Evolutionary conservation across 2,329 filamentous ascomycete species (phyloP).

Genomic region (Coniochaeta prunicola): DNA sequence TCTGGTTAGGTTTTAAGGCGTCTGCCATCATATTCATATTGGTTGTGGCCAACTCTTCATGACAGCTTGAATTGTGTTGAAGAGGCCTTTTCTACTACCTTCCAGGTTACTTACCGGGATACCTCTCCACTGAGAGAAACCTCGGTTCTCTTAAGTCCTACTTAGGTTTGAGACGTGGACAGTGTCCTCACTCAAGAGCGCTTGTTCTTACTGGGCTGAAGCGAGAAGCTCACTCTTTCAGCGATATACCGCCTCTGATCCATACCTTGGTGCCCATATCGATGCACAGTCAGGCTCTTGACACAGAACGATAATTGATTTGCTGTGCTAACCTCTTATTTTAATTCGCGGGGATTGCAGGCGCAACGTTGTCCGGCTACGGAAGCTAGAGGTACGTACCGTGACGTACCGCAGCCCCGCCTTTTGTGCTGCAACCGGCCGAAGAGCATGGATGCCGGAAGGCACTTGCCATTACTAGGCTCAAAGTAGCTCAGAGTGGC

Average conservation of each 20-base stretch:
- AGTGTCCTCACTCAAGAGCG: not conserved
- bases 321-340: too few species aligned
- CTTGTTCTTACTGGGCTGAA: not conserved
- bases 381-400: not conserved
- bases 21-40: not conserved
- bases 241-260: not conserved
- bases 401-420: not conserved
- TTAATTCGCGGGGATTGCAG: too few species aligned
- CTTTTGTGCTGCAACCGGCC: not conserved
- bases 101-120: too few species aligned
- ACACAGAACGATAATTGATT: too few species aligned
- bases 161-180: not conserved
- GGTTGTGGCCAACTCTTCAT: not conserved
- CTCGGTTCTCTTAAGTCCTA: not conserved
- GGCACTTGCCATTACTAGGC: too few species aligned
- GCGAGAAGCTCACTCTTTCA: not conserved
- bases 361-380: not conserved
- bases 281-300: too few species aligned
- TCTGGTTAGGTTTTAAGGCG: not conserved
- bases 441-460: not conserved
- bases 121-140: not conserved
- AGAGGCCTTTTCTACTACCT: not conserved
- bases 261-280: too few species aligned
- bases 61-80: not conserved
- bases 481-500: not conserved